Conservation (phyloP, 345 rosid genomes). For the Euphorbia tirucalli region DNA sequence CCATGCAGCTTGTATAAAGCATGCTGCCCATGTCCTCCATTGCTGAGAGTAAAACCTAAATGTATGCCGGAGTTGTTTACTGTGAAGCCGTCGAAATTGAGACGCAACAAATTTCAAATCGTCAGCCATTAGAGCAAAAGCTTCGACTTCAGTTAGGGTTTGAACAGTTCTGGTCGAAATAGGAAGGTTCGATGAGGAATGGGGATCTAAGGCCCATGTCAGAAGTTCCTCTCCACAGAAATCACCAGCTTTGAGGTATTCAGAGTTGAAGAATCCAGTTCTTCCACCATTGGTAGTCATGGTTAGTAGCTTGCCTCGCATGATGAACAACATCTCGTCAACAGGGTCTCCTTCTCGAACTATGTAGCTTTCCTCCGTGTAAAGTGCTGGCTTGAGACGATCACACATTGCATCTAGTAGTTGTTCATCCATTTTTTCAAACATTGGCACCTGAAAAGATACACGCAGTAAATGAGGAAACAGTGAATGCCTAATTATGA, state of each 20-base stretch:
- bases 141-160: slow-evolving; percentile 79
- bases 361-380: slow-evolving; percentile 82
- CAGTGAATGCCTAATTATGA: neutral
- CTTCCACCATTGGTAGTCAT: slow-evolving; percentile 82
- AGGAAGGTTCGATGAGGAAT: slow-evolving; percentile 77
- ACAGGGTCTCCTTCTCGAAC: slow-evolving; percentile 91
- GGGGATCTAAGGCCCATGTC: slow-evolving; percentile 93
- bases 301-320: slow-evolving; percentile 83
- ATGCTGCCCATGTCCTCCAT: slow-evolving; percentile 96
- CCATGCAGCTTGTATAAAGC: slow-evolving; percentile 92
- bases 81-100: slow-evolving; percentile 81
- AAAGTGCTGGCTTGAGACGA: slow-evolving; percentile 75
- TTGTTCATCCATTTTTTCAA: slow-evolving; percentile 86
- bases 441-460: slow-evolving; percentile 66
- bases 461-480: slow-evolving; percentile 4
- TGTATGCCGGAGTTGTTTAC: slow-evolving; percentile 85
- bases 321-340: slow-evolving; percentile 87
- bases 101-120: slow-evolving; percentile 89
- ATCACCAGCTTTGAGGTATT: slow-evolving; percentile 73
- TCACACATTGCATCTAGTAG: slow-evolving; percentile 87
- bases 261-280: slow-evolving; percentile 79
- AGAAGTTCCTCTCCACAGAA: slow-evolving; percentile 95
- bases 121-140: slow-evolving; percentile 74
- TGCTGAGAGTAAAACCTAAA: slow-evolving; percentile 86
- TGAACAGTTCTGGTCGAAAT: slow-evolving; percentile 82